Percentiles rank a stretch among this genome's conserved stretches.
Conservation (phyloP, 148 eudicot species). For the Pharnaceum exiguum region DNA sequence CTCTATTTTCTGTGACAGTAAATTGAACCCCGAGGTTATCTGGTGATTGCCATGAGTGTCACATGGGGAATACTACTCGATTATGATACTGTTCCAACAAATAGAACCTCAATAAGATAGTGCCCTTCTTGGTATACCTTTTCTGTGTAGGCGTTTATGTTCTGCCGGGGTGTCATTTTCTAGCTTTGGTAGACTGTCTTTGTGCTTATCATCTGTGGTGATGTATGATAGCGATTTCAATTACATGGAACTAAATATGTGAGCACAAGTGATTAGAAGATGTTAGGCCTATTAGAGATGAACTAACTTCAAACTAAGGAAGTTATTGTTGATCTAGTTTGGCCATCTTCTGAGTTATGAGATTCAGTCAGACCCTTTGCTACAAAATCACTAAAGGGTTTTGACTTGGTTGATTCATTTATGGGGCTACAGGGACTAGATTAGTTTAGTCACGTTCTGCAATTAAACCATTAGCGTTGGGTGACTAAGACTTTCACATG, state of each 20-base stretch:
- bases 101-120: no score
- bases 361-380: neutral
- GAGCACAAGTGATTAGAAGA: neutral
- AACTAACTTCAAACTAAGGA: neutral
- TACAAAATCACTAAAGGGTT: neutral
- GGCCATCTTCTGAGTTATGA: neutral
- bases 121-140: no score
- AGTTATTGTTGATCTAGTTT: neutral
- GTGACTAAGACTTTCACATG: constrained; percentile 27
- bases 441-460: constrained; percentile 18
- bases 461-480: constrained; percentile 16
- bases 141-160: no score
- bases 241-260: neutral
- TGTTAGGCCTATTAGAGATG: no score
- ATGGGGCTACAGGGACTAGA: constrained; percentile 10
- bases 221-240: neutral
- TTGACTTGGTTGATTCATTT: constrained; percentile 17
- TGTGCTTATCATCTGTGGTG: neutral
- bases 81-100: no score
- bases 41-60: no score
- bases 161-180: neutral
- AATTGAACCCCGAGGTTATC: no score
- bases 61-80: no score
- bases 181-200: no score
- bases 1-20: no score